Percentiles rank a stretch among this genome's conserved stretches.
These are phyloP conservation scores for Musa itinerans DNA, from an alignment of 176 grass and related monocot species.

Conservation along the genomic window DNA sequence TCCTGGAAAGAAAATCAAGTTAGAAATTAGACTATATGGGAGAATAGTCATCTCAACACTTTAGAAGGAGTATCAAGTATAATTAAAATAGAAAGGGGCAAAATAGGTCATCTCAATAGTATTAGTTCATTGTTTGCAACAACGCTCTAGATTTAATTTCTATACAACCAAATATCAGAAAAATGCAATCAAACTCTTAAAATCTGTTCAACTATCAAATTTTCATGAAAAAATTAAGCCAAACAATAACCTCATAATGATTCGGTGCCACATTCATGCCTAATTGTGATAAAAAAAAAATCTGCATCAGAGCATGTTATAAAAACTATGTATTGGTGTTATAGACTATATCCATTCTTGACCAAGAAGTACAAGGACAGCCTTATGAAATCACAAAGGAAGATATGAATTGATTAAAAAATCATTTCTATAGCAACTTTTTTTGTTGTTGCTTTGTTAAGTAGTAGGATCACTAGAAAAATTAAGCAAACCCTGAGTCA, in stretches of 20 bases:
- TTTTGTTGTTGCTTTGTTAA: too few species aligned
- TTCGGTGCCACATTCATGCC: background rate
- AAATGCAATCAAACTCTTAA: background rate
- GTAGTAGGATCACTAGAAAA: too few species aligned
- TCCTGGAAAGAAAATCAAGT: constrained; percentile 37
- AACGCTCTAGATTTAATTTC: background rate
- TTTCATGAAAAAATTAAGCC: background rate
- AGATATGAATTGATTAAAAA: too few species aligned
- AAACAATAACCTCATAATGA: background rate
- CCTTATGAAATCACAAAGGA: too few species aligned
- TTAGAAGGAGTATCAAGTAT: background rate
- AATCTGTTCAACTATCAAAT: too few species aligned
- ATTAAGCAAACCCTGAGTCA: too few species aligned
- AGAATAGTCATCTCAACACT: background rate
- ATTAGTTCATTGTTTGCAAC: background rate
- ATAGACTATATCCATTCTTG: too few species aligned
- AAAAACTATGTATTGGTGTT: too few species aligned
- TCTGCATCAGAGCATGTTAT: too few species aligned
- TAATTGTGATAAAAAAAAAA: too few species aligned
- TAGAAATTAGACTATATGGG: background rate
- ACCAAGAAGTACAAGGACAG: too few species aligned
- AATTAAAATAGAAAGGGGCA: background rate
- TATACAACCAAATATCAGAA: background rate
- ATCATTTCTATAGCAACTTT: too few species aligned
- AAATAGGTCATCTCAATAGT: background rate